These are phyloP conservation scores for Acer yangbiense DNA, from an alignment of 345 rosid genomes.

Conservation along the genomic window DNA sequence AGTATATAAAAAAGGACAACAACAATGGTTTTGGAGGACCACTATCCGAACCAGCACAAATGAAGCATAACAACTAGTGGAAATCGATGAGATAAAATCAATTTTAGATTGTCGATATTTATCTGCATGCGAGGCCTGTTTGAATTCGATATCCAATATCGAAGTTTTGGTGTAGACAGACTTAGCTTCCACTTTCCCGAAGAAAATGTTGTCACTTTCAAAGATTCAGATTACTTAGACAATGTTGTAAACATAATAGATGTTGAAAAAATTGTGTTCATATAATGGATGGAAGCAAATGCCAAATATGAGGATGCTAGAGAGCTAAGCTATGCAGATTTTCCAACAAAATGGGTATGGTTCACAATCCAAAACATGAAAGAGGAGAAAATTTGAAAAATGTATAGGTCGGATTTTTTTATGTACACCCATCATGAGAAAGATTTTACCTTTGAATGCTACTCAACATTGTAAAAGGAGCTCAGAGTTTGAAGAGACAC, in stretches of 20 bases:
- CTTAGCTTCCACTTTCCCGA: neutral
- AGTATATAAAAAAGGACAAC: neutral
- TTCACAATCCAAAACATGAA: neutral
- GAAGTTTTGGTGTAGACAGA: neutral
- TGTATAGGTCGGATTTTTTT: too few species aligned
- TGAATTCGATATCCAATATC: conserved; percentile 1
- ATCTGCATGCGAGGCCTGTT: conserved; percentile 1
- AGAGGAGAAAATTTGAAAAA: too few species aligned
- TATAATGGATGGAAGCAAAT: conserved; percentile 14
- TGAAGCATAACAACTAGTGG: too few species aligned
- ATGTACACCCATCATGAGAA: neutral
- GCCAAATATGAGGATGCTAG: neutral
- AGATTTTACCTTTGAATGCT: too few species aligned
- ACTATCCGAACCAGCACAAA: too few species aligned
- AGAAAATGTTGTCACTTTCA: neutral
- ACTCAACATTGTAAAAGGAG: too few species aligned
- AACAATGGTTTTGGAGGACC: neutral
- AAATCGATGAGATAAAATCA: conserved; percentile 3
- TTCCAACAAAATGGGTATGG: conserved; percentile 1
- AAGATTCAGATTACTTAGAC: neutral
- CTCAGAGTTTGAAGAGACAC: too few species aligned
- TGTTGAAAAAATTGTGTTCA: neutral
- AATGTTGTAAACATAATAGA: neutral
- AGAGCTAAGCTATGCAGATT: conserved; percentile 2
- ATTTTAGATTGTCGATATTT: conserved; percentile 20